Evolutionary conservation across 805 yeast species (phyloP), one percentile per base, ranked within the genome.

Genomic region (Metschnikowia lunata): DNA sequence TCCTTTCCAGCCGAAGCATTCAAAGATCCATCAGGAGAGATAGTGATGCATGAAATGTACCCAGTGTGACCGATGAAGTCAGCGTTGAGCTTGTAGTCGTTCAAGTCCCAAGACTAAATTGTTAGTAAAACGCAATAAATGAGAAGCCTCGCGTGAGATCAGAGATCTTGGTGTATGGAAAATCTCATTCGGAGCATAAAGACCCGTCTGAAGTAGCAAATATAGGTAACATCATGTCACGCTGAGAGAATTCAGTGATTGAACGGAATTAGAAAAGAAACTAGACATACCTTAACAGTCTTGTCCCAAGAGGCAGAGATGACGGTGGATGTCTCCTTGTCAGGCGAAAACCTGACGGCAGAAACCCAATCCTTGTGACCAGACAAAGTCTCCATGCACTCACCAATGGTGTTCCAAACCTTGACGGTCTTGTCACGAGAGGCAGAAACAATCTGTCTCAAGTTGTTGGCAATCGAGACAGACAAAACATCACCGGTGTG

Each of bases 1-100:
- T 93, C 99, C 83, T 93, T 93, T 76, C 99, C 99, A 75, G 97
- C 98, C 61, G 99, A 90, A 62, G 99, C 98, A 76, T 95, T 87
- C 69, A 93, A 80, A 59, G 99, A 85, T 80, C 98, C 99, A 79
- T 93, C 99, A 79, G 99, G 99, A 58, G 99, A 89, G 72, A 93
- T 84, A 69, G 97, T 88, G 79, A 93, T 83, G 71, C 95, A 78
- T 70, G 95, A 87, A 64, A 93, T 85, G 93, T 90, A 90, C 78
- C 96, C 97, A 75, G 93, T 88, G 95, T 93, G 99, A 72, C 99
- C 99, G 67, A 88, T 80, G 83, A 86, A 87, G 79, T 93, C 98
- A 70, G 97, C 95, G 71, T 84, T 82, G 67, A 88, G 80, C 65
- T 80, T 73, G 83, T 82, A 84, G 72, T 83, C 83, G 68, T 75